Base-by-base conservation (phyloP, 345 rosid species). In the Pugionium dolabratum region DNA sequence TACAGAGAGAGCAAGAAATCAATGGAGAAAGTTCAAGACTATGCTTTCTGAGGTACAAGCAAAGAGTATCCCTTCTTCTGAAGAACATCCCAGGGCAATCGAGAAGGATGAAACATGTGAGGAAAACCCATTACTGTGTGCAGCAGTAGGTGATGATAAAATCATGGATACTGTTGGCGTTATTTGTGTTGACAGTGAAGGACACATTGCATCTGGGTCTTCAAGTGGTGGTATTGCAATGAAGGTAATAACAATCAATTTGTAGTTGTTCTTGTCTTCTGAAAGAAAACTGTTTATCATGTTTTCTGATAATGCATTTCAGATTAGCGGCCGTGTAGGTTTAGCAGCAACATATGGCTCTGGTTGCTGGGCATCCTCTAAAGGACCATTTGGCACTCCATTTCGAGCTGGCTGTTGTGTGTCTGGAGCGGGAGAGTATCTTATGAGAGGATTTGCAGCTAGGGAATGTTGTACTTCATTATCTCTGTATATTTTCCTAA, bases 171-270 rank as follows among this genome's bases (percentile, higher is more conserved):
- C 99, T 3, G 92, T 94, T 67, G 99, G 99, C 48, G 96, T 84
- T 69, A 83, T 94, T 47, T 94, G 99, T 78, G 82, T 94, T 56
- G 96, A 94, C 67, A 58, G 76, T 52, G 86, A 85, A 79, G 99
- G 99, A 62, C 86, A 71, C 47, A 75, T 88, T 78, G 95, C 90
- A 41, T 84, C 86, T 62, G 99, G 99, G 4, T 81, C 87, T 68
- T 94, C 99, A 30, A 94, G 99, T 74, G 97, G 97, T 44, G 99
- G 97, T 62, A 88, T 88, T 60, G 97, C 97, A 54, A 41, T 94
- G 78, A 94, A 90, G 97, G 97, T 94, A 70, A 41, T 59, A 34
- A 40, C 34, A 55, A 62, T 4, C 1, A 36, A 41, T 72, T 29
- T 39, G 7, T 29, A 59, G 50, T 9, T 31, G 10, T 39, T 64